Percentiles rank a stretch among this genome's conserved stretches.
phyloP scores from a whole-genome alignment of 2,329 filamentous ascomycete genomes.

The Tolypocladium nubicola region DNA sequence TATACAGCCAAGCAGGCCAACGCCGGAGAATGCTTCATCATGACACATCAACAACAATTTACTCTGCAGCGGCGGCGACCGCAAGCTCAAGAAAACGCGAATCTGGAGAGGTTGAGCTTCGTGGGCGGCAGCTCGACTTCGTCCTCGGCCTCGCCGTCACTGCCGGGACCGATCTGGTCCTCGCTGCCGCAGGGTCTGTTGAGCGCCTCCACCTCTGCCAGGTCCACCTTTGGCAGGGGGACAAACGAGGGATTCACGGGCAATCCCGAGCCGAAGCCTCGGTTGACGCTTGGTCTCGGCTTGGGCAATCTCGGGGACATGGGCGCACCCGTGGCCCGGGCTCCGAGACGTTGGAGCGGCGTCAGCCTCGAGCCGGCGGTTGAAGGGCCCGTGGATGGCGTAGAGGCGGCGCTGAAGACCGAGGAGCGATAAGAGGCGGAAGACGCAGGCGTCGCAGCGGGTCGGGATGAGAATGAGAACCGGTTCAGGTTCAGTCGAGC shows the following conservation, averaged over 20 bases:
- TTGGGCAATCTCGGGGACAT: conserved; percentile 18
- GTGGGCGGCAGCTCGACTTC: conserved; percentile 20
- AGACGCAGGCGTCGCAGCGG: conserved; percentile 22
- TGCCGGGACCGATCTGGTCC: conserved; percentile 44
- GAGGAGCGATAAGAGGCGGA: conserved; percentile 23
- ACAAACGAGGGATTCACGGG: conserved; percentile 44
- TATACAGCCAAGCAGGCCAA: conserved; percentile 2
- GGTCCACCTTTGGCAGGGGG: conserved; percentile 42
- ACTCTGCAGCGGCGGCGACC: not conserved
- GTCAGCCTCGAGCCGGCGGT: conserved; percentile 34
- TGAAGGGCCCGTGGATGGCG: conserved; percentile 31
- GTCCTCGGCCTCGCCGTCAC: conserved; percentile 34
- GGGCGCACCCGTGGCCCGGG: conserved; percentile 24
- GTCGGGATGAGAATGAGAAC: conserved; percentile 22
- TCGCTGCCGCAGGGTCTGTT: conserved; percentile 41
- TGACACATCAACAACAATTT: not conserved
- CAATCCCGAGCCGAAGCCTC: conserved; percentile 20
- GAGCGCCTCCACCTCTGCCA: conserved; percentile 41
- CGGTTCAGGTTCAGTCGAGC: conserved; percentile 18
- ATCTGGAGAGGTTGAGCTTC: conserved; percentile 37
- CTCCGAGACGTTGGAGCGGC: conserved; percentile 43
- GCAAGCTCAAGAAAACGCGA: conserved; percentile 25
- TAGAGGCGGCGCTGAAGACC: conserved; percentile 23
- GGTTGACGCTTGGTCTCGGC: conserved; percentile 12
- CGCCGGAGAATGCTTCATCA: conserved; percentile 6